phyloP scores from a whole-genome alignment of 2,329 filamentous ascomycete genomes.

The Talaromyces sp. region DNA sequence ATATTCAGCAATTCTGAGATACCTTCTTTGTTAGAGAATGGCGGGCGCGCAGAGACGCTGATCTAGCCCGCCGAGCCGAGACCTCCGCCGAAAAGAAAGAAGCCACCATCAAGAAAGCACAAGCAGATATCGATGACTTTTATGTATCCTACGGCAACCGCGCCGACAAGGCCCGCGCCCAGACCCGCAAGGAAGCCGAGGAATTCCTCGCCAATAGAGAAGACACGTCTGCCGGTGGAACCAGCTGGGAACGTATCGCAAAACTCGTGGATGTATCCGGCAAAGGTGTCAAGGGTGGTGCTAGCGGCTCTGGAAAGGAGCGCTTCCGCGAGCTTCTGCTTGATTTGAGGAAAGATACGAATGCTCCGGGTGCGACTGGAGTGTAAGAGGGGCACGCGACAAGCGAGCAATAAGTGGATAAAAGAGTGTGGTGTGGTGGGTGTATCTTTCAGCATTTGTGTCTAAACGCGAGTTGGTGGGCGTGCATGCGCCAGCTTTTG shows the following conservation, averaged over 20 bases:
- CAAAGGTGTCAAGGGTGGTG: conserved; percentile 83
- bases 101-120: conserved; percentile 83
- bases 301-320: conserved; percentile 87
- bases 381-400: conserved; percentile 28
- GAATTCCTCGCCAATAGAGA: conserved; percentile 85
- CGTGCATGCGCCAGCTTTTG: not conserved
- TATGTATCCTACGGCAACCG: conserved; percentile 99
- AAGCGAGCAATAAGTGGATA: conserved; percentile 2
- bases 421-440: not conserved
- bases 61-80: conserved; percentile 78
- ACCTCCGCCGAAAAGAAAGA: conserved; percentile 77
- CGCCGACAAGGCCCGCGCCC: conserved; percentile 86
- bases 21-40: conserved; percentile 59
- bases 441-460: not conserved
- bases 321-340: conserved; percentile 88
- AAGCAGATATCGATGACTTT: conserved; percentile 95
- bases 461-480: not conserved
- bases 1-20: not conserved
- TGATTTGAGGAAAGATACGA: conserved; percentile 89
- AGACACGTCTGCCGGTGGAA: conserved; percentile 90
- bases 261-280: conserved; percentile 97
- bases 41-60: conserved; percentile 83
- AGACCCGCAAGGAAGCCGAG: conserved; percentile 88
- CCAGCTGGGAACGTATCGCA: conserved; percentile 96
- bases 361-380: conserved; percentile 61